Evolutionary conservation across 345 rosid species (phyloP), one percentile per base, ranked within the genome.

Genomic region (Nasturtium officinale): DNA sequence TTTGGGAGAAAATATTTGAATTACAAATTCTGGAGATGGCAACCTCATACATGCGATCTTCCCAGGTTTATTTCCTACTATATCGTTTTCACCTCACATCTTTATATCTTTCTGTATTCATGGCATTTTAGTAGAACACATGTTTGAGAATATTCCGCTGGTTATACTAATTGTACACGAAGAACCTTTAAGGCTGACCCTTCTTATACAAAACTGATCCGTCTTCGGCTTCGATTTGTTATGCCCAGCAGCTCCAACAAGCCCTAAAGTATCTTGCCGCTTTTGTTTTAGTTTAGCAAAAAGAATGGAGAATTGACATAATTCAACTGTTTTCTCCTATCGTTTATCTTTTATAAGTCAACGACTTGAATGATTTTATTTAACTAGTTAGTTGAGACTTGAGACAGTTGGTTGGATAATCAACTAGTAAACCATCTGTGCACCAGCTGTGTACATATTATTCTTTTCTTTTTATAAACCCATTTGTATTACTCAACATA

Each of bases 11-110:
- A 84, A 66, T 93, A 95, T 65, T 75, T 85, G 55, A 61, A 47
- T 67, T 90, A 83, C 47, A 96, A 80, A 79, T 81, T 78, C 18
- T 90, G 93, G 97, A 86, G 87, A 59, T 95, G 99, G 97, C 89
- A 95, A 42, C 99, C 99, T 64, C 83, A 83, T 58, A 83, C 82
- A 10, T 95, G 99, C 56, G 82, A 89, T 71, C 85, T 90, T 45
- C 98, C 94, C 10, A 87, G 90, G 99, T 94, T 50, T 47, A 6
- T 60, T 45, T 43, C 52, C 18, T 45, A 61, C 71, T 56, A 2
- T 65, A 2, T 65, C 7, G 7, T 68, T 52, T 43, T 16, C 20
- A 30, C 23, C 33, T 23, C 57, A 59, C 25, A 7, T 32, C n/a
- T 69, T 61, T 40, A 56, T 53, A 29, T 16, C 23, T 68, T 29